Evolutionary conservation across 1,284 basidiomycete species (phyloP).

Genomic region (Hypsizygus ulmarius): DNA sequence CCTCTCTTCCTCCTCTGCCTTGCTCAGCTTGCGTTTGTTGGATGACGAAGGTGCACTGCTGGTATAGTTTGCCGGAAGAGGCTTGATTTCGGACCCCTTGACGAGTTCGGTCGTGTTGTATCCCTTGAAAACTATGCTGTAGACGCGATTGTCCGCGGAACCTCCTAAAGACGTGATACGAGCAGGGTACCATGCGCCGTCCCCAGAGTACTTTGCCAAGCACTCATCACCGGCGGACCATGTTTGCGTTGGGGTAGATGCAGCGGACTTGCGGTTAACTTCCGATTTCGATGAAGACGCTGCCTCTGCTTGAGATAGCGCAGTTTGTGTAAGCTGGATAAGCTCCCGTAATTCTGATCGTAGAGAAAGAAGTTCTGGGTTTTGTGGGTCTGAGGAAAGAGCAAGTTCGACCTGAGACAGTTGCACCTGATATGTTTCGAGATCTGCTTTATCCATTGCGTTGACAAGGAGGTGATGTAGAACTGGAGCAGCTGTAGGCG

Average conservation of each 20-base stretch:
- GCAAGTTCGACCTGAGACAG: constrained; percentile 89
- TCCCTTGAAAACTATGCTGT: constrained; percentile 92
- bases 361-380: constrained; percentile 73
- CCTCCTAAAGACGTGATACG: constrained; percentile 88
- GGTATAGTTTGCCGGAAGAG: constrained; percentile 58
- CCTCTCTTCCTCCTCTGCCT: constrained; percentile 85
- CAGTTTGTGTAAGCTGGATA: constrained; percentile 80
- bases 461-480: background rate
- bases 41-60: constrained; percentile 38
- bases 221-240: constrained; percentile 91
- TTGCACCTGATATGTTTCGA: constrained; percentile 87
- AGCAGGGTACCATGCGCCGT: constrained; percentile 90
- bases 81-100: constrained; percentile 69
- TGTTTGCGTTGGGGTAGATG: constrained; percentile 46
- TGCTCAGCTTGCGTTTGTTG: constrained; percentile 75
- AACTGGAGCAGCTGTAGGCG: no score
- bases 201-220: constrained; percentile 87
- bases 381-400: constrained; percentile 79
- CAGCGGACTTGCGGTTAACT: constrained; percentile 50
- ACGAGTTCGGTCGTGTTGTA: constrained; percentile 95
- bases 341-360: constrained; percentile 87
- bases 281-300: constrained; percentile 61
- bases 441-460: constrained; percentile 70
- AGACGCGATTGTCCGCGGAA: constrained; percentile 80
- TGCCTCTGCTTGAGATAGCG: constrained; percentile 64